Evolutionary conservation across 441 rosid species (phyloP).

Genomic region (Arabidopsis lyrata): DNA sequence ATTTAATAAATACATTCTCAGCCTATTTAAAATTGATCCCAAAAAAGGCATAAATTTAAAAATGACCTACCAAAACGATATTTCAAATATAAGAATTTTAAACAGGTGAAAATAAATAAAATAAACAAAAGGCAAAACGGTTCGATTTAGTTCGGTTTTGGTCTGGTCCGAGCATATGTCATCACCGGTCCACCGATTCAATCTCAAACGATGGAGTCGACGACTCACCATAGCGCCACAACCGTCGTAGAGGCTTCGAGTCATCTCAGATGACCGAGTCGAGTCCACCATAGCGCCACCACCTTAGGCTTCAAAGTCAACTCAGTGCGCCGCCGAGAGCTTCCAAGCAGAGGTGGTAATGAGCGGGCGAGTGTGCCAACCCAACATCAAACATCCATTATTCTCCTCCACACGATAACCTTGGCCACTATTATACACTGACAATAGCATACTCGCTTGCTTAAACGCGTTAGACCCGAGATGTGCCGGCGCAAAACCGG

Average conservation of each 20-base stretch:
- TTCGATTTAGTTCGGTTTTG: slow-evolving; percentile 43
- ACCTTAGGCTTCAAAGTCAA: too few relatives aligned
- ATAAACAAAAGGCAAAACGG: slow-evolving; percentile 35
- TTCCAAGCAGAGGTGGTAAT: slow-evolving; percentile 95
- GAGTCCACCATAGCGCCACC: too few relatives aligned
- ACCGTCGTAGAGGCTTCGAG: too few relatives aligned
- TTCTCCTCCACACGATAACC: slow-evolving; percentile 92
- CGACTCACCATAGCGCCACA: too few relatives aligned
- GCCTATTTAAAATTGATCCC: slow-evolving; percentile 29
- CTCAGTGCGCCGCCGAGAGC: slow-evolving; percentile 44
- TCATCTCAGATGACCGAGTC: too few relatives aligned
- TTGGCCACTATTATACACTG: slow-evolving; percentile 75
- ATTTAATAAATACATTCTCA: slow-evolving; percentile 29
- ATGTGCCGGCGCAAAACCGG: slow-evolving; percentile 73
- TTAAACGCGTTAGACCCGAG: slow-evolving; percentile 87
- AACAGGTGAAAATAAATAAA: slow-evolving; percentile 20
- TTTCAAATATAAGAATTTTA: slow-evolving; percentile 13
- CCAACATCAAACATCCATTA: slow-evolving; percentile 80
- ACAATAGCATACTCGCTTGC: slow-evolving; percentile 89
- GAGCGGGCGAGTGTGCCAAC: slow-evolving; percentile 91
- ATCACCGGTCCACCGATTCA: slow-evolving; percentile 45
- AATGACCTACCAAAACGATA: slow-evolving; percentile 36
- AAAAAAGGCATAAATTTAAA: slow-evolving; percentile 8
- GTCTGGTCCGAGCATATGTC: slow-evolving; percentile 46
- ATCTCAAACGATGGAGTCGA: background rate